A percentile compares a stretch with the other conserved stretches of the same genome.
Conservation (phyloP, 169 alveolate species). For the Perkinsus olseni region DNA sequence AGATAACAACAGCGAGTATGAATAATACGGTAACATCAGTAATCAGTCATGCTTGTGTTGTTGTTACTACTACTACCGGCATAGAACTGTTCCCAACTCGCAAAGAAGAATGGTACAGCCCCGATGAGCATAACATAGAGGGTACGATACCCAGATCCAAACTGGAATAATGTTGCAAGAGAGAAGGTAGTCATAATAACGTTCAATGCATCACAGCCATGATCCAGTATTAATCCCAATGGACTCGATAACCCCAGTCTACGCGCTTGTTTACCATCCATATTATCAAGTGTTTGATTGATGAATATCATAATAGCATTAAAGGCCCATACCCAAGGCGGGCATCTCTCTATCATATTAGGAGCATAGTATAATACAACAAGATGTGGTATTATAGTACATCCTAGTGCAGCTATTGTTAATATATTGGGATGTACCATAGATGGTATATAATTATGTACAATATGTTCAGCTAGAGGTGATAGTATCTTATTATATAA, state of each 20-base stretch:
- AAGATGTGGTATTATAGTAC: background rate
- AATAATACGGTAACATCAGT: no score
- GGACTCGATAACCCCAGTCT: conserved; percentile 26
- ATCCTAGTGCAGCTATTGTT: background rate
- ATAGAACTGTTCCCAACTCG: background rate
- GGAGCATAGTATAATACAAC: background rate
- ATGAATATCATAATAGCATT: background rate
- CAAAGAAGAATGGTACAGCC: background rate
- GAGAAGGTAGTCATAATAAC: background rate
- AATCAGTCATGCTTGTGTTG: no score
- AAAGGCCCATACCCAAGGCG: background rate
- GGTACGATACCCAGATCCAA: background rate
- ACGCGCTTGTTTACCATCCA: conserved; percentile 53
- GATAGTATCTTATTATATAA: background rate
- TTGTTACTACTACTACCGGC: background rate
- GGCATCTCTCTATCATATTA: background rate
- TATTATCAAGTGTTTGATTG: conserved; percentile 36
- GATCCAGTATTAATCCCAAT: conserved; percentile 44
- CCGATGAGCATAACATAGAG: background rate
- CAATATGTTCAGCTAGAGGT: background rate
- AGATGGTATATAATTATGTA: no score
- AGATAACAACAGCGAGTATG: background rate
- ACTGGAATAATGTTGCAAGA: background rate
- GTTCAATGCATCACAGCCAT: conserved; percentile 42
- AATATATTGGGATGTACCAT: background rate